Evolutionary conservation across 129 eudicot species (phyloP), one percentile per base, ranked within the genome.

Genomic region (Scalesia atractyloides): DNA sequence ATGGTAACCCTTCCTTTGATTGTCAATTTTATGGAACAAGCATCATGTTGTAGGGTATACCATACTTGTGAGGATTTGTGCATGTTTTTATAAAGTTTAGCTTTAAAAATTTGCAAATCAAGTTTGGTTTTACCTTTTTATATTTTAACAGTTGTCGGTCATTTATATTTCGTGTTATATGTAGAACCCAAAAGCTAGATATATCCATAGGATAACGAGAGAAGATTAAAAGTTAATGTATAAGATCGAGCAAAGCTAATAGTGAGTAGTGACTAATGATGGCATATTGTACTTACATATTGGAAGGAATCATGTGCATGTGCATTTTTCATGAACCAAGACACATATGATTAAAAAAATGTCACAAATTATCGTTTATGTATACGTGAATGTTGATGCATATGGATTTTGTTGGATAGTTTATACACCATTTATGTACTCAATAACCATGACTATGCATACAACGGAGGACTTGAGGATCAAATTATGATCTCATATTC

Each of bases 1-100:
- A 10, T 63, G 78, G 78, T 19, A 47, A 30, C 50, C 68, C 50
- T 30, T 72, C 36, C 15, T 26, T 26, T 72, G 46, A 59, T 30
- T 15, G 44, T 72, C 76, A 72, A 72, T 72, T 59, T 13, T 58
- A 44, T 61, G 68, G 59, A 72, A 59, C 68, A 59, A 58, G 13
- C 46, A 9, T 13, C 58, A 72, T 72, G 76, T 59, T 59, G 76
- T 43, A 22, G 66, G 76, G 67, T 43, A 22, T 14, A 7, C n/a
- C 59, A 12, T 56, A 39, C 48, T 19, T 56, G 43, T 56, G 75
- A 64, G 43, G 8, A 8, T 16, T 64, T 10, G 18, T 49, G 24
- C 47, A 16, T 43, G 68, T 59, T 60, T 72, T 57, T 5, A 72
- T 22, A 4, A 3, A 0, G 11, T 59, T 17, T 56, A 5, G 56